Base-by-base conservation (phyloP, 2,329 filamentous ascomycete genomes). In the Zymoseptoria brevis region DNA sequence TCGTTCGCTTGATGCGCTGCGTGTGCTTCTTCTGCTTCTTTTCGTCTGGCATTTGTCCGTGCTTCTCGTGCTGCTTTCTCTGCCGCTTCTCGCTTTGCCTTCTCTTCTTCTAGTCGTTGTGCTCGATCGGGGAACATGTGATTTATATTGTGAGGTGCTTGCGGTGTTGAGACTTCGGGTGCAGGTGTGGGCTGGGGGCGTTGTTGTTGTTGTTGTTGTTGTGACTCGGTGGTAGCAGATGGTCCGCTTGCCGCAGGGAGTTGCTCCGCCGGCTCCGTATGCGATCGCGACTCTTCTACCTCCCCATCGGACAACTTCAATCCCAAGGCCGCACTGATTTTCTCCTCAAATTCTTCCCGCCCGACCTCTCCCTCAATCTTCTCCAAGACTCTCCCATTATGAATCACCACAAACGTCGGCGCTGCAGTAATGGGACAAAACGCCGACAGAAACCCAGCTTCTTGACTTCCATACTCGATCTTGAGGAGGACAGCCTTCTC, bases 391-490 rank as follows among this genome's bases (percentile, higher is more conserved):
- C 88, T 83, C 8, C 88, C 90, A 73, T 90, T 88, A 69, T 67
- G 63, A 66, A 96, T 92, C 19, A 95, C 78, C 16, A 96, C 81
- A 8, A 96, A 75, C 1, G 88, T 88, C 0, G 93, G 92, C n/a
- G 85, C 84, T 65, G 84, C 84, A 1, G 84, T 82, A n/a, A 96
- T 77, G 0, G 90, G 89, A 68, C 90, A 95, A 68, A 96, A 89
- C 52, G 89, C 89, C 8, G 86, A 83, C 13, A 97, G 79, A 68
- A 90, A 95, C 5, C 83, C 85, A 8, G 90, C 90, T 76, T 96
- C 91, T 64, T 88, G 83, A 1, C 88, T 91, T 21, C 87, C 89
- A 19, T 86, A 84, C 35, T 80, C 75, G 21, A 96, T 79, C 55
- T 87, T 83, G 21, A 96, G 78, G 7, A 87, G 76, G 19, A 96